A percentile compares a stretch with the other conserved stretches of the same genome.
phyloP scores from a whole-genome alignment of 1,139 yeast species.

The Taphrina flavorubra region DNA sequence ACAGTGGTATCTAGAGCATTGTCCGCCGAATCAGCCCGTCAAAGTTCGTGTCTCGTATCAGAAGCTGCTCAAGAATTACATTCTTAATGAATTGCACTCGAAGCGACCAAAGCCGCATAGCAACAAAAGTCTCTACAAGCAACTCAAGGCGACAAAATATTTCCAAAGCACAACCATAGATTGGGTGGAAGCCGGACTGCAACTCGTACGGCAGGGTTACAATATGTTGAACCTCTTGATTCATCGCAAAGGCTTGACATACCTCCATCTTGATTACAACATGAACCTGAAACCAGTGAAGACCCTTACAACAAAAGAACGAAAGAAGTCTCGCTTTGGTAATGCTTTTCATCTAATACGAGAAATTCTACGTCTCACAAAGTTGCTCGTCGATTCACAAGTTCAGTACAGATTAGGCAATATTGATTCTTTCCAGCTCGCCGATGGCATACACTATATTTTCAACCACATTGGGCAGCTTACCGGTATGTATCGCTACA shows the following conservation, averaged over 20 bases:
- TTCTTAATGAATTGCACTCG: constrained; percentile 71
- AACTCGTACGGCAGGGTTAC: constrained; percentile 89
- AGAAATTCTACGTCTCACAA: constrained; percentile 80
- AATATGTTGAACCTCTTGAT: constrained; percentile 89
- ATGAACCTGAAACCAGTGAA: constrained; percentile 96
- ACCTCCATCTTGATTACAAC: constrained; percentile 90
- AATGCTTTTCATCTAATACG: constrained; percentile 93
- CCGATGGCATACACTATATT: constrained; percentile 90
- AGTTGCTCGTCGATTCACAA: constrained; percentile 89
- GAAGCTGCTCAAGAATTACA: constrained; percentile 74
- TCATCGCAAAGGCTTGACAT: constrained; percentile 89
- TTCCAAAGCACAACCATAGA: constrained; percentile 91
- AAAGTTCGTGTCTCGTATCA: constrained; percentile 88
- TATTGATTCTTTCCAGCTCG: constrained; percentile 89
- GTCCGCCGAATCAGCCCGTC: constrained; percentile 66
- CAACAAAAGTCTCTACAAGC: constrained; percentile 67
- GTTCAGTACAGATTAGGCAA: constrained; percentile 89
- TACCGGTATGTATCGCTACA: constrained; percentile 95
- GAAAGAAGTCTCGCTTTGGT: constrained; percentile 95
- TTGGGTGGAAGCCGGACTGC: constrained; percentile 98
- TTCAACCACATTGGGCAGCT: constrained; percentile 92
- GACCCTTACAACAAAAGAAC: constrained; percentile 92
- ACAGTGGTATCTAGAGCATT: constrained; percentile 76
- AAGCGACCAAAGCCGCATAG: constrained; percentile 55
- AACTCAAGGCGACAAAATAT: constrained; percentile 76